phyloP scores from a whole-genome alignment of 108 stramenopile species.

The Stephanodiscus minutulus region DNA sequence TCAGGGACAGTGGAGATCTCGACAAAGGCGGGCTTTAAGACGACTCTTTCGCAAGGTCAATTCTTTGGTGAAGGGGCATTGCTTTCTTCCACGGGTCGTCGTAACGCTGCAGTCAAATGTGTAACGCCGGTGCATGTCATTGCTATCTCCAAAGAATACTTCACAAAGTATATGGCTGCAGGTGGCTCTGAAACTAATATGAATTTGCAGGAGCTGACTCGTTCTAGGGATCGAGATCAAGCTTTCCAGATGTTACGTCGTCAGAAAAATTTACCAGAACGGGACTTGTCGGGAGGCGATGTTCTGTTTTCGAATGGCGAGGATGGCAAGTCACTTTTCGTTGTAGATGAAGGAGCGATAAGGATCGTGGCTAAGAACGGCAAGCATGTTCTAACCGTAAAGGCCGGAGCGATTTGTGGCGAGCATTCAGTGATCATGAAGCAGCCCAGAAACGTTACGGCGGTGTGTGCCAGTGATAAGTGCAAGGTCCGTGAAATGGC shows the following conservation, averaged over 20 bases:
- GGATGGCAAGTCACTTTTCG: conserved; percentile 1
- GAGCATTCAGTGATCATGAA: conserved; percentile 3
- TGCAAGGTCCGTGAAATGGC: conserved; percentile 19
- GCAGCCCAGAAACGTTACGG: not conserved
- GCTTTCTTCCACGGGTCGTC: not conserved
- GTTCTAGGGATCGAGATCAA: too few species aligned
- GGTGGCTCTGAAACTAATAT: too few species aligned
- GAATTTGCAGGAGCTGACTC: too few species aligned
- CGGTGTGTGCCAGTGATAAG: not conserved
- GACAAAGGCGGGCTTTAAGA: conserved; percentile 26
- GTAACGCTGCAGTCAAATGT: conserved; percentile 10
- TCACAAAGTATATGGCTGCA: not conserved
- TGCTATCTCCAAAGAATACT: conserved; percentile 11
- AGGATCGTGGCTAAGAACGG: not conserved
- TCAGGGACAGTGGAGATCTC: conserved; percentile 28
- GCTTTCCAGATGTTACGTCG: too few species aligned
- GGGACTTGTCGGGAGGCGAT: too few species aligned
- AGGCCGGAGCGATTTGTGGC: conserved; percentile 1
- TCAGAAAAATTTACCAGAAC: too few species aligned
- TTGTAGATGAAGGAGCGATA: conserved; percentile 10
- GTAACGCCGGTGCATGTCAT: conserved; percentile 20
- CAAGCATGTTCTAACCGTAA: not conserved
- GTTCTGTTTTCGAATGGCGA: too few species aligned
- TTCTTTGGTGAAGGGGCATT: conserved; percentile 36
- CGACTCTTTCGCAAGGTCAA: conserved; percentile 21